phyloP scores from a whole-genome alignment of 805 yeast genomes.

The Suhomyces sp. region DNA sequence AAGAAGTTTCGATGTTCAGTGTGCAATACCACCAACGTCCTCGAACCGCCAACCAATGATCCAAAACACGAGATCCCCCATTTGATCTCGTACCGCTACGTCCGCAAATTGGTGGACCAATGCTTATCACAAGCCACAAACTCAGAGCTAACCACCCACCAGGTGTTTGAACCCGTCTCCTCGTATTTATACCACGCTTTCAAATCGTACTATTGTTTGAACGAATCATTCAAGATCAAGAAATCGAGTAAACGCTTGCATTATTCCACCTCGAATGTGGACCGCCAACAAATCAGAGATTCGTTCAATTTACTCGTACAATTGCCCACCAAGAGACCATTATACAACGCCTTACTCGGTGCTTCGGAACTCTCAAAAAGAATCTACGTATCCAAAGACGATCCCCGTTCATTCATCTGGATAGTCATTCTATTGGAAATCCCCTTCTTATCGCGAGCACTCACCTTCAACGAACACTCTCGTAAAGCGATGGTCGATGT shows the following conservation, averaged over 20 bases:
- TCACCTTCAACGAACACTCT: slow-evolving; percentile 32
- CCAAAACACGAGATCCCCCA: slow-evolving; percentile 3
- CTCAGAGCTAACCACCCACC: slow-evolving; percentile 25
- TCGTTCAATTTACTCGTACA: slow-evolving; percentile 46
- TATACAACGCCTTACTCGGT: slow-evolving; percentile 52
- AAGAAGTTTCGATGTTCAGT: slow-evolving; percentile 57
- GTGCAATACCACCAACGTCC: slow-evolving; percentile 52
- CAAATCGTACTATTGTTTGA: slow-evolving; percentile 46
- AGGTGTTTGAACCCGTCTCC: slow-evolving; percentile 51
- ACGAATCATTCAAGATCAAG: slow-evolving; percentile 52
- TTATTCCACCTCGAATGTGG: slow-evolving; percentile 49
- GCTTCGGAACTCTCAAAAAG: slow-evolving; percentile 53
- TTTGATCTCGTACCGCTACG: slow-evolving; percentile 27
- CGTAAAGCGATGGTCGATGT: slow-evolving; percentile 36
- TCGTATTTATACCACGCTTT: slow-evolving; percentile 47
- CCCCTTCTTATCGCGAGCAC: slow-evolving; percentile 56
- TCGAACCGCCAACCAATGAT: slow-evolving; percentile 12
- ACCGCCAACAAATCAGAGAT: slow-evolving; percentile 46
- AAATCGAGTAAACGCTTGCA: slow-evolving; percentile 27
- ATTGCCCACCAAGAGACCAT: slow-evolving; percentile 63
- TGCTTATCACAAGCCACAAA: slow-evolving; percentile 25
- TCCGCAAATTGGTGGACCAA: slow-evolving; percentile 33
- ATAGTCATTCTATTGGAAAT: slow-evolving; percentile 65
- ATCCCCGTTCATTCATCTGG: slow-evolving; percentile 53
- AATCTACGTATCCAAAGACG: slow-evolving; percentile 37